These are phyloP conservation scores for Cylindrotheca fusiformis DNA, from an alignment of 108 stramenopile species.

Conservation along the genomic window DNA sequence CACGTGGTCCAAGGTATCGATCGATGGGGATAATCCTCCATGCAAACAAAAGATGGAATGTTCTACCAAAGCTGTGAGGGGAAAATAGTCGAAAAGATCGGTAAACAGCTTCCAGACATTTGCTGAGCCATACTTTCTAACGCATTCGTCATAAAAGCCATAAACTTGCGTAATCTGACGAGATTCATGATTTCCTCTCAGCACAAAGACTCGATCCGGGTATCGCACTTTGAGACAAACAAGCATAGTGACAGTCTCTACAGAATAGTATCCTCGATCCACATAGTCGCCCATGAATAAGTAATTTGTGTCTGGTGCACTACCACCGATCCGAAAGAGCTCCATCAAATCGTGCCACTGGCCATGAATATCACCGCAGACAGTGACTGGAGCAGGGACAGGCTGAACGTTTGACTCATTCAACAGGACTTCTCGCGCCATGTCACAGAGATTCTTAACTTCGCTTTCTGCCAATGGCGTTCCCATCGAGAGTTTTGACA, in stretches of 20 bases:
- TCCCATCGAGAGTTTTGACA: conserved; percentile 78
- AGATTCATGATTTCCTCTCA: conserved; percentile 94
- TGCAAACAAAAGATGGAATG: conserved; percentile 95
- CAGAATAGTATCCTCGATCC: conserved; percentile 97
- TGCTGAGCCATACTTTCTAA: conserved; percentile 96
- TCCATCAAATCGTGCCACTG: conserved; percentile 96
- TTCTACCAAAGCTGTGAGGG: conserved; percentile 93
- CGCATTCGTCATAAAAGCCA: conserved; percentile 99
- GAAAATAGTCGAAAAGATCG: conserved; percentile 96
- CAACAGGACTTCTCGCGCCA: conserved; percentile 78
- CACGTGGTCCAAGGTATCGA: conserved; percentile 96
- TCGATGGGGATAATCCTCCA: conserved; percentile 93
- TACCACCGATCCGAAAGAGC: conserved; percentile 91
- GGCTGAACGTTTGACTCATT: conserved; percentile 88
- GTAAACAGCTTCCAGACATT: conserved; percentile 99
- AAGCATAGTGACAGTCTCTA: conserved; percentile 94
- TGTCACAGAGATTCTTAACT: conserved; percentile 81
- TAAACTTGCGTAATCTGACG: conserved; percentile 97
- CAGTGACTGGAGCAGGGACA: conserved; percentile 90
- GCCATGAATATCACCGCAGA: conserved; percentile 91
- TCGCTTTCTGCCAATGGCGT: conserved; percentile 84
- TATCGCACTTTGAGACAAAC: conserved; percentile 95
- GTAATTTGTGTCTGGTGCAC: conserved; percentile 96
- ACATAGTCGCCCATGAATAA: conserved; percentile 99
- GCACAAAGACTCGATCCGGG: conserved; percentile 90